Evolutionary conservation across 257 asterid genomes (phyloP).

Genomic region (Coffea canephora): DNA sequence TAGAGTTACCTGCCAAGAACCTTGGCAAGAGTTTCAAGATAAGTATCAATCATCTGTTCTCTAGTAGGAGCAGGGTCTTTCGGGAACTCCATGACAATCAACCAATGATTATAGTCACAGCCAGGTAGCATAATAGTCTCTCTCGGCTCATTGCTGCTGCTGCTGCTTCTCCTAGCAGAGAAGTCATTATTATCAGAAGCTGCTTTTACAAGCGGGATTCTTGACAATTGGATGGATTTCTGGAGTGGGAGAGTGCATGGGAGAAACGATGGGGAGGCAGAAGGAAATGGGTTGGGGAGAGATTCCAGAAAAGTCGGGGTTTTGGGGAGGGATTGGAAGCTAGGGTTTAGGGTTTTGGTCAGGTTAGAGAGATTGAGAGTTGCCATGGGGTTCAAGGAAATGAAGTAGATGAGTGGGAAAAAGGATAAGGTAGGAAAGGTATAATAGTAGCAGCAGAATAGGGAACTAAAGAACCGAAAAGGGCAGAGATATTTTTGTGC

Average conservation of each 20-base stretch:
- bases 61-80: constrained; percentile 96
- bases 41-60: constrained; percentile 98
- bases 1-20: constrained; percentile 78
- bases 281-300: constrained; percentile 33
- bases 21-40: constrained; percentile 81
- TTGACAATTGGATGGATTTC: constrained; percentile 28
- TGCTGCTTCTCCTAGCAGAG: constrained; percentile 44
- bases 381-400: constrained; percentile 42
- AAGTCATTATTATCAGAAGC: constrained; percentile 58
- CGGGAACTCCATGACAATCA: constrained; percentile 96
- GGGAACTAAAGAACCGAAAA: neutral
- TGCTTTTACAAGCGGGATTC: constrained; percentile 56
- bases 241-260: constrained; percentile 37
- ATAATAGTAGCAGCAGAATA: neutral
- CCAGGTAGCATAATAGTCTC: constrained; percentile 95
- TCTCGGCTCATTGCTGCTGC: constrained; percentile 60
- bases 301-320: constrained; percentile 28
- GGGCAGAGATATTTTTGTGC: neutral
- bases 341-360: constrained; percentile 51
- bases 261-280: constrained; percentile 39
- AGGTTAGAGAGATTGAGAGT: constrained; percentile 43
- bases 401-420: neutral
- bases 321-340: constrained; percentile 28
- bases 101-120: constrained; percentile 99
- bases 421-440: constrained; percentile 33